Evolutionary conservation across 2,329 filamentous ascomycete genomes (phyloP).

Genomic region (Talaromyces verruculosus): DNA sequence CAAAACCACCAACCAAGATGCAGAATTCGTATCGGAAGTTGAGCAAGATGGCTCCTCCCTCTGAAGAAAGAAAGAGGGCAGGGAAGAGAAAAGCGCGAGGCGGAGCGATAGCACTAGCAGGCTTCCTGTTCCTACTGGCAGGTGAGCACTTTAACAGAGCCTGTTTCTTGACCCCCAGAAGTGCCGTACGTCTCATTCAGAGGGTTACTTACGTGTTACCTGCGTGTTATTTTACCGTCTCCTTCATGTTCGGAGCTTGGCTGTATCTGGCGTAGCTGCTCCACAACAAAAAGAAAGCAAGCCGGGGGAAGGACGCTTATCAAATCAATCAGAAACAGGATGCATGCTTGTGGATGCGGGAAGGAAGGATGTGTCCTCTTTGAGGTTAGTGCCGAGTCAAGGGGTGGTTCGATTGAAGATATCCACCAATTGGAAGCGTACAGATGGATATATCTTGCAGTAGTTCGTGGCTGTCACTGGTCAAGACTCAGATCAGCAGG

Average conservation of each 20-base stretch:
- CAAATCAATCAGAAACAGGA: not conserved
- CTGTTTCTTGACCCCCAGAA: not conserved
- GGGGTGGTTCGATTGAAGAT: not conserved
- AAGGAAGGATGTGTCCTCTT: not conserved
- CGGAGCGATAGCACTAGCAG: not conserved
- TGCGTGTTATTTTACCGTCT: not conserved
- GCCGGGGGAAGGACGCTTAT: not conserved
- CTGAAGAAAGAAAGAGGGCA: not conserved
- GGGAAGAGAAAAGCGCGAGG: not conserved
- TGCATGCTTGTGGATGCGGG: not conserved
- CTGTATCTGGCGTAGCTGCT: not conserved
- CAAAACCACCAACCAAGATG: not conserved
- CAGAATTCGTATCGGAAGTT: not conserved
- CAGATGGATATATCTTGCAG: not conserved
- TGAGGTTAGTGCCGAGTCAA: not conserved
- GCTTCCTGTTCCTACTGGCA: not conserved
- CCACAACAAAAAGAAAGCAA: not conserved
- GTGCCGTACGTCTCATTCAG: not conserved
- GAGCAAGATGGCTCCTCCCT: not conserved
- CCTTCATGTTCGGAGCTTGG: not conserved
- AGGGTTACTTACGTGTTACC: not conserved
- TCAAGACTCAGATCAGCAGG: constrained; percentile 19
- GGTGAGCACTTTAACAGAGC: not conserved
- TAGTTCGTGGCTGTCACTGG: not conserved
- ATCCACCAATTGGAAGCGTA: not conserved